These are phyloP conservation scores for Gaillardinia entomophila DNA, from an alignment of 805 yeast genomes.

Conservation along the genomic window DNA sequence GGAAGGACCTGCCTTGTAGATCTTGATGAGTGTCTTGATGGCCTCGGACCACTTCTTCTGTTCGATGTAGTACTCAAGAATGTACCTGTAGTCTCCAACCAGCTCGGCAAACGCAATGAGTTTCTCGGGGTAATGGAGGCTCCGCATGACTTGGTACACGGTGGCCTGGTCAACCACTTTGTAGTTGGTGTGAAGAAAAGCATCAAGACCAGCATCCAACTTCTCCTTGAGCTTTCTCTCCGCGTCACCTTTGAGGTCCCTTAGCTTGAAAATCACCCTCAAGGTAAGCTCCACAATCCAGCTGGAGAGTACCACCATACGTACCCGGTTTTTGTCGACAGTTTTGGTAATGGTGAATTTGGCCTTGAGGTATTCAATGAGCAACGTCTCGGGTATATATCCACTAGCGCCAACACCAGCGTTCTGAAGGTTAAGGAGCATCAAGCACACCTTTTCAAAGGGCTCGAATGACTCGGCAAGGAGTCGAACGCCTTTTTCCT, in stretches of 20 bases:
- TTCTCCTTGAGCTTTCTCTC: conserved; percentile 1
- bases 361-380: conserved; percentile 28
- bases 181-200: conserved; percentile 47
- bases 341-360: conserved; percentile 21
- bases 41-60: conserved; percentile 72
- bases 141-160: conserved; percentile 62
- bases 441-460: conserved; percentile 63
- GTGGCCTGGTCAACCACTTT: conserved; percentile 58
- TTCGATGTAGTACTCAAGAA: conserved; percentile 64
- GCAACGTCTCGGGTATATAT: conserved; percentile 17
- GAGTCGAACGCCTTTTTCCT: conserved; percentile 25
- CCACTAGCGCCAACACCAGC: conserved; percentile 2
- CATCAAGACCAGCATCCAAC: conserved; percentile 10
- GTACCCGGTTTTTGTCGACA: conserved; percentile 20
- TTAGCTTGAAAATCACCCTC: conserved; percentile 37
- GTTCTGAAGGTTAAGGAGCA: conserved; percentile 22
- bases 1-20: conserved; percentile 36
- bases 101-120: conserved; percentile 63
- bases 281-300: conserved; percentile 62
- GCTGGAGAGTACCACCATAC: conserved; percentile 46
- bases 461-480: conserved; percentile 62
- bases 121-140: conserved; percentile 61
- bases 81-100: conserved; percentile 62
- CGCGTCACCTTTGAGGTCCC: background rate
- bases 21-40: conserved; percentile 47